phyloP scores from a whole-genome alignment of 108 stramenopile species.

The Bacterosira constricta region DNA sequence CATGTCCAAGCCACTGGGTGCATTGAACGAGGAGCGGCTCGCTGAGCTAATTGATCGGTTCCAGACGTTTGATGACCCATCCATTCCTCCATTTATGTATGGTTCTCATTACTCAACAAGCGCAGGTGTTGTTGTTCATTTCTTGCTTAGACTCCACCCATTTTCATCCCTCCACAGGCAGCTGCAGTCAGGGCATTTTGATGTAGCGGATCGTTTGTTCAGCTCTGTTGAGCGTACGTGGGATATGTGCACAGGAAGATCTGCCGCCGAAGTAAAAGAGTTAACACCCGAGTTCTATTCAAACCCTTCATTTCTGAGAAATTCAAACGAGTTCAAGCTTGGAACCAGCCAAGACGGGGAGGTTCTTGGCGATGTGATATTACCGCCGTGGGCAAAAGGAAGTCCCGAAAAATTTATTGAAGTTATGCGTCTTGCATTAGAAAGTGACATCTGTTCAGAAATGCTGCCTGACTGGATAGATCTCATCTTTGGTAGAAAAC shows the following conservation, averaged over 20 bases:
- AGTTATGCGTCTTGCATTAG: constrained; percentile 85
- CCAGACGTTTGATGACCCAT: constrained; percentile 90
- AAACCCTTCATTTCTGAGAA: constrained; percentile 90
- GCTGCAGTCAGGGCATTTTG: constrained; percentile 96
- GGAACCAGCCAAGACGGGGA: constrained; percentile 96
- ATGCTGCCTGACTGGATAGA: constrained; percentile 98
- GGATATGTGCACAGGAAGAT: constrained; percentile 90
- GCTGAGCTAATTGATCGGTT: constrained; percentile 92
- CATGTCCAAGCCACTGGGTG: constrained; percentile 94
- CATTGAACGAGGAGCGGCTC: constrained; percentile 90
- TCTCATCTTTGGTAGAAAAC: constrained; percentile 96
- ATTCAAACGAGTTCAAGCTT: constrained; percentile 89
- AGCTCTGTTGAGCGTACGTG: constrained; percentile 91
- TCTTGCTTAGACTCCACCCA: constrained; percentile 95
- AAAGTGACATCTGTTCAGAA: constrained; percentile 87
- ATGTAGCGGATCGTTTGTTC: constrained; percentile 98
- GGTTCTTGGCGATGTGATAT: constrained; percentile 88
- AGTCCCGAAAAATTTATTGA: constrained; percentile 90
- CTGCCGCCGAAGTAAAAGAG: constrained; percentile 94
- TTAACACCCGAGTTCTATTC: constrained; percentile 96
- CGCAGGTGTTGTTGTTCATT: constrained; percentile 96
- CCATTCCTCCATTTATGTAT: constrained; percentile 98
- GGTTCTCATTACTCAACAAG: constrained; percentile 97
- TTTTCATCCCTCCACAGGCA: constrained; percentile 91
- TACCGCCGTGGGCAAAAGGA: constrained; percentile 98